Conservation (phyloP, 176 grass and related monocot species). For the Aegilops tauschii region DNA sequence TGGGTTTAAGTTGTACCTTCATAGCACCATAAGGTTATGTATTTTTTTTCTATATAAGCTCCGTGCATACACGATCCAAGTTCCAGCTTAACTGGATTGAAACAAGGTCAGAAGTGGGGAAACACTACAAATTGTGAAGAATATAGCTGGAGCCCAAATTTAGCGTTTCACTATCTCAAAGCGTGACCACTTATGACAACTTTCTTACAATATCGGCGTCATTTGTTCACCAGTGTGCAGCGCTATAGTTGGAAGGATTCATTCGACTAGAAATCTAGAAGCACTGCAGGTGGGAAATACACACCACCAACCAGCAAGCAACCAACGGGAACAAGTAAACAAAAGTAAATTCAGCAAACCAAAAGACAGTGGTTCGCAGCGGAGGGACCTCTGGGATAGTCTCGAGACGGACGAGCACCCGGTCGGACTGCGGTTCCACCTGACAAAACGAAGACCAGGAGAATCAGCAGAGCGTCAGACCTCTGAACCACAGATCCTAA, state of each 20-base stretch:
- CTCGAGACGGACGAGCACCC: slow-evolving; percentile 82
- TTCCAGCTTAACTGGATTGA: not conserved
- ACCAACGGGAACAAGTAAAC: not conserved
- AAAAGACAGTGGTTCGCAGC: not conserved
- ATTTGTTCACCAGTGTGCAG: not conserved
- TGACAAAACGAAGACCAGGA: slow-evolving; percentile 23
- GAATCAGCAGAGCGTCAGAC: not conserved
- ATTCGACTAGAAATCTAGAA: not conserved
- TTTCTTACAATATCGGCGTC: not conserved
- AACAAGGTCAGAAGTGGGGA: not conserved
- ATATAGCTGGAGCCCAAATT: not conserved
- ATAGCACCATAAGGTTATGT: not conserved
- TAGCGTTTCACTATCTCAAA: not conserved
- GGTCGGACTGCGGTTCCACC: slow-evolving; percentile 81
- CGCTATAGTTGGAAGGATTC: not conserved
- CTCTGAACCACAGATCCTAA: not conserved
- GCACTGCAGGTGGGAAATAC: not conserved
- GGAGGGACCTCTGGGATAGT: slow-evolving; percentile 72
- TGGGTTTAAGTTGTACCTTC: not conserved
- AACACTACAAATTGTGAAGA: not conserved
- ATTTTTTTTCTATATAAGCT: not conserved
- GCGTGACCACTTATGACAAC: not conserved
- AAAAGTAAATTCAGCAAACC: not conserved
- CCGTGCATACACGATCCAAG: not conserved
- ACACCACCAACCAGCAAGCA: not conserved